Conservation (phyloP, 257 asterid species). For the Jacaranda mimosifolia region DNA sequence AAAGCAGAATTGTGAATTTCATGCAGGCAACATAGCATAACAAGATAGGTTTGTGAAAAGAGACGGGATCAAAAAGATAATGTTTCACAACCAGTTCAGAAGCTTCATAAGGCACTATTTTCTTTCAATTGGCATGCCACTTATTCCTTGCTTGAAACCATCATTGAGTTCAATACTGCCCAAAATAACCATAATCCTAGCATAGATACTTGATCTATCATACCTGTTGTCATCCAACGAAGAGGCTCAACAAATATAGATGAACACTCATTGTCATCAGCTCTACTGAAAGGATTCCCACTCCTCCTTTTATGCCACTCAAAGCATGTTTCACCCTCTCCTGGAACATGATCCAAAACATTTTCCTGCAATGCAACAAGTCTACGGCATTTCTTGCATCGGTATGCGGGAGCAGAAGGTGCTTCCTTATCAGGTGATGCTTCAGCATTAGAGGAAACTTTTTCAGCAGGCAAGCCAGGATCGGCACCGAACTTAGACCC, state of each 20-base stretch:
- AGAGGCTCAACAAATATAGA: conserved; percentile 97
- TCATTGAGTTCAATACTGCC: no score
- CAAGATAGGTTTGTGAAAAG: not conserved
- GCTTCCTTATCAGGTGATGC: conserved; percentile 45
- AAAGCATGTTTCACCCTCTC: conserved; percentile 90
- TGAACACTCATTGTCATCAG: conserved; percentile 72
- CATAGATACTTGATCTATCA: not conserved
- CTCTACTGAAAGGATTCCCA: conserved; percentile 63
- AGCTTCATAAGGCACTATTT: not conserved
- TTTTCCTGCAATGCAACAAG: conserved; percentile 81
- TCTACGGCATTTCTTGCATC: conserved; percentile 97
- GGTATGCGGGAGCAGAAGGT: conserved; percentile 58
- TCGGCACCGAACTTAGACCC: conserved; percentile 80
- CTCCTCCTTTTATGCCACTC: conserved; percentile 92
- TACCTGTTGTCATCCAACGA: conserved; percentile 95
- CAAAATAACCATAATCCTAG: not conserved
- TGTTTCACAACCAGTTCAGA: no score
- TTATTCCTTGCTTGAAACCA: not conserved
- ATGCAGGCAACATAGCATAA: not conserved
- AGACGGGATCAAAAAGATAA: not conserved
- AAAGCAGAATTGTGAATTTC: not conserved
- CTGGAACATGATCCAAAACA: conserved; percentile 88
- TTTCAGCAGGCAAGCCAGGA: conserved; percentile 71
- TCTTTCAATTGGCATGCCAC: not conserved
- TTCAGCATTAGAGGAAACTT: conserved; percentile 53